These are phyloP conservation scores for Talaromyces borbonicus DNA, from an alignment of 495 filamentous ascomycete species.

Conservation along the genomic window DNA sequence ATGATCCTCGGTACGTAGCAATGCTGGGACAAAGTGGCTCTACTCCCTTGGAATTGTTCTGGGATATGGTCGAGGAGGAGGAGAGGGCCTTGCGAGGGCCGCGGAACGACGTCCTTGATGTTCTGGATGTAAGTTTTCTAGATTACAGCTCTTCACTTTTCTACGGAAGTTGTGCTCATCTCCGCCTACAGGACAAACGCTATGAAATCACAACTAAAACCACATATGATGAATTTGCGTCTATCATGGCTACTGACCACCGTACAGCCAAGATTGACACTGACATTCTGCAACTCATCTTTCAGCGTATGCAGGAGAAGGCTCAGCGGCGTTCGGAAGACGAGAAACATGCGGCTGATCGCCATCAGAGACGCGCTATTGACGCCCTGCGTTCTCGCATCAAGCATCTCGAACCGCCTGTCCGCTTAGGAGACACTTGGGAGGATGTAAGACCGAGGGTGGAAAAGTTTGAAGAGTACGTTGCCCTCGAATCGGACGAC, in stretches of 20 bases:
- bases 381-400: slow-evolving; percentile 81
- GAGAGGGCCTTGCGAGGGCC: slow-evolving; percentile 71
- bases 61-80: slow-evolving; percentile 94
- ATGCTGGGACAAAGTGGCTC: slow-evolving; percentile 85
- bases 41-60: slow-evolving; percentile 87
- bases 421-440: slow-evolving; percentile 69
- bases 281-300: slow-evolving; percentile 66
- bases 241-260: slow-evolving; percentile 67
- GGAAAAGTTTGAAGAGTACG: slow-evolving; percentile 72
- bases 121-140: slow-evolving; percentile 68
- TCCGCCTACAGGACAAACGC: slow-evolving; percentile 59
- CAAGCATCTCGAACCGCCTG: slow-evolving; percentile 84
- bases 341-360: slow-evolving; percentile 72
- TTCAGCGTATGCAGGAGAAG: slow-evolving; percentile 78
- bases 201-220: slow-evolving; percentile 83
- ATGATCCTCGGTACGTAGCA: slow-evolving; percentile 74
- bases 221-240: slow-evolving; percentile 74
- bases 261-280: slow-evolving; percentile 75
- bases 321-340: slow-evolving; percentile 67
- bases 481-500: slow-evolving; percentile 71
- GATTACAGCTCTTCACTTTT: background rate
- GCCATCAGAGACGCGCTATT: slow-evolving; percentile 72
- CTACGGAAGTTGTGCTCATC: slow-evolving; percentile 1
- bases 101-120: slow-evolving; percentile 79
- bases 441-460: slow-evolving; percentile 72